These are phyloP conservation scores for Trichoderma harzianum DNA, from an alignment of 2,329 filamentous ascomycete species.

Conservation along the genomic window DNA sequence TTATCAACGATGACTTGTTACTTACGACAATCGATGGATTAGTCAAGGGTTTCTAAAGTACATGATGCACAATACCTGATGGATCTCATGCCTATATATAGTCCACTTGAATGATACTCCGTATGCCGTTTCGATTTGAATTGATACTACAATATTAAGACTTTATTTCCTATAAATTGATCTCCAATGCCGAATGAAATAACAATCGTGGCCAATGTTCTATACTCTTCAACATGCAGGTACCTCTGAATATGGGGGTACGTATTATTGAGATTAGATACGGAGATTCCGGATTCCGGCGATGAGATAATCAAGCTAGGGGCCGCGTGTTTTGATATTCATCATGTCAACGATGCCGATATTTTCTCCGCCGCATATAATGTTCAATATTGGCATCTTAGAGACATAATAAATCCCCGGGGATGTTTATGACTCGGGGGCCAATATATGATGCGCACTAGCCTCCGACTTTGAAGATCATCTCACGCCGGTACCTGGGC, in stretches of 20 bases:
- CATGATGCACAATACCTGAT: background rate
- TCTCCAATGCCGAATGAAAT: background rate
- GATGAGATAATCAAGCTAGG: background rate
- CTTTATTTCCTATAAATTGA: background rate
- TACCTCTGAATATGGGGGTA: background rate
- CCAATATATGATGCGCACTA: background rate
- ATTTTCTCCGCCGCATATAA: background rate
- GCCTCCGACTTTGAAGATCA: background rate
- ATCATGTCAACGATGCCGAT: background rate
- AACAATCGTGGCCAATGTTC: accelerated
- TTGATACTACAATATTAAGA: background rate
- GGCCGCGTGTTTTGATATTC: background rate
- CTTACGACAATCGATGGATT: background rate
- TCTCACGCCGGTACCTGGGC: background rate
- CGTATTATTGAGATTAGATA: background rate
- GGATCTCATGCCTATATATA: too few species aligned
- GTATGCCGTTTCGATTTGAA: background rate
- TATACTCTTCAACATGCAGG: background rate
- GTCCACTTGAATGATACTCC: too few species aligned
- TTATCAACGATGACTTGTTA: background rate
- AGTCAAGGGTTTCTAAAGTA: background rate
- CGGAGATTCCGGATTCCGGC: background rate
- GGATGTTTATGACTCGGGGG: too few species aligned
- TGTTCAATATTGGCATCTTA: background rate
- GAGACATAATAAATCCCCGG: accelerated